Percentiles rank a stretch among this genome's conserved stretches.
Evolutionary conservation across 2,329 filamentous ascomycete genomes (phyloP).

Genomic region (Emericellopsis atlantica): DNA sequence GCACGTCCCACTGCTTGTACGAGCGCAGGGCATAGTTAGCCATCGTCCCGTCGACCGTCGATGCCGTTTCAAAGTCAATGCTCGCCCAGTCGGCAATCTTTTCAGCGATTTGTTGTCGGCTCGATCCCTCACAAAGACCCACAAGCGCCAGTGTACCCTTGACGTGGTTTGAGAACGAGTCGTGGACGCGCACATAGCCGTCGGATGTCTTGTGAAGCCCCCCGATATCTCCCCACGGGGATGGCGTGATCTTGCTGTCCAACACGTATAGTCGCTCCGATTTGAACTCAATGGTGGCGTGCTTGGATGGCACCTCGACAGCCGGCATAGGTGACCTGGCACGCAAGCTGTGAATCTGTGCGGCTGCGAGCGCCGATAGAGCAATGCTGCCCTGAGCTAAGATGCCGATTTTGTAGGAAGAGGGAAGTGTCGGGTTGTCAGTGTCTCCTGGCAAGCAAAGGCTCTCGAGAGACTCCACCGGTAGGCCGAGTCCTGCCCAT

Average conservation of each 20-base stretch:
- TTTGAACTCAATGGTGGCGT: conserved; percentile 38
- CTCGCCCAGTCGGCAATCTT: no score
- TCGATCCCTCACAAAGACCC: no score
- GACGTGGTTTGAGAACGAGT: conserved; percentile 37
- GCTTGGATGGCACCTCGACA: conserved; percentile 27
- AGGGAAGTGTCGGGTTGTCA: conserved; percentile 20
- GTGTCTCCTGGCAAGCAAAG: conserved; percentile 6
- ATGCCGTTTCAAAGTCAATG: no score
- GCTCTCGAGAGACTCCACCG: conserved; percentile 1
- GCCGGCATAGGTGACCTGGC: conserved; percentile 4
- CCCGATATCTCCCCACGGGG: conserved; percentile 29
- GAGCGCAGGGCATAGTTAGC: no score
- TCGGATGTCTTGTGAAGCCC: conserved; percentile 37
- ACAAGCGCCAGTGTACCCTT: conserved; percentile 28
- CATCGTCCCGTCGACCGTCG: no score
- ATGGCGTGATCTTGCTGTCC: conserved; percentile 17
- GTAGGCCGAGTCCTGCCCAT: conserved; percentile 6
- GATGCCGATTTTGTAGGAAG: conserved; percentile 40
- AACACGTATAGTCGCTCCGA: conserved; percentile 37
- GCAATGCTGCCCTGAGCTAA: conserved; percentile 40
- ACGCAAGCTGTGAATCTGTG: conserved; percentile 26
- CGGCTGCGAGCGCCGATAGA: conserved; percentile 34
- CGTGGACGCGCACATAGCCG: conserved; percentile 41
- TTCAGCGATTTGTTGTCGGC: no score
- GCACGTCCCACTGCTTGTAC: no score